These are phyloP conservation scores for Aspergillus phoenicis DNA, from an alignment of 2,329 filamentous ascomycete species.

Conservation along the genomic window DNA sequence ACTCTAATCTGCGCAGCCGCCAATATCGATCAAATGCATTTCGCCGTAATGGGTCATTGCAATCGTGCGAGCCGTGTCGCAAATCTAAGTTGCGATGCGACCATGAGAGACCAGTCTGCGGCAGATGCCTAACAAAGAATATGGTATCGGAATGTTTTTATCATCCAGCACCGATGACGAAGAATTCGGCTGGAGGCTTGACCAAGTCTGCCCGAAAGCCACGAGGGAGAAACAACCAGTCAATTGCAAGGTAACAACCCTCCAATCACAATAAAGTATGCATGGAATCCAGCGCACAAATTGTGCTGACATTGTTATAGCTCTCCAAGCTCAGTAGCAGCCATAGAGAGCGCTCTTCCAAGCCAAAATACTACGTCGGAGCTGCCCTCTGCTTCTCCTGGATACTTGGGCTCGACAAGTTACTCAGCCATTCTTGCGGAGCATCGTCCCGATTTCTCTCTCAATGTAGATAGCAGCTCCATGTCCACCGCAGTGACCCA, in stretches of 20 bases:
- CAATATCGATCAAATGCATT: constrained; percentile 25
- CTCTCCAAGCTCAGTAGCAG: constrained; percentile 28
- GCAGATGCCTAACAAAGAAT: constrained; percentile 34
- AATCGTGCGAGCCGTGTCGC: constrained; percentile 43
- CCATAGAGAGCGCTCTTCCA: constrained; percentile 19
- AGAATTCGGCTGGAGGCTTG: constrained; percentile 21
- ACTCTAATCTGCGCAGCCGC: not conserved
- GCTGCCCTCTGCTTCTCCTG: constrained; percentile 30
- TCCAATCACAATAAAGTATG: not conserved
- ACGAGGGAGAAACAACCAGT: constrained; percentile 23
- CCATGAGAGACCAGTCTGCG: constrained; percentile 38
- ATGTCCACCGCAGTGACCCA: constrained; percentile 18
- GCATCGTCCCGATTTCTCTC: constrained; percentile 36
- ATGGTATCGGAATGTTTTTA: constrained; percentile 39
- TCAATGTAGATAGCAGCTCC: constrained; percentile 31
- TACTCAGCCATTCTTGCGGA: constrained; percentile 39
- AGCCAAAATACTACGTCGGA: constrained; percentile 25
- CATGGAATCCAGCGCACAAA: not conserved
- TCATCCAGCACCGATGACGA: constrained; percentile 45
- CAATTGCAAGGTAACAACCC: constrained; percentile 27
- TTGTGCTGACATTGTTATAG: constrained; percentile 16
- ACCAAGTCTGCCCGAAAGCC: constrained; percentile 13
- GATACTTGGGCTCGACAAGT: constrained; percentile 40
- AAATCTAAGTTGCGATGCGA: constrained; percentile 43
- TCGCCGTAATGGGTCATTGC: constrained; percentile 40